Conservation (phyloP, 305 asterid genomes). For the Withania somnifera region DNA sequence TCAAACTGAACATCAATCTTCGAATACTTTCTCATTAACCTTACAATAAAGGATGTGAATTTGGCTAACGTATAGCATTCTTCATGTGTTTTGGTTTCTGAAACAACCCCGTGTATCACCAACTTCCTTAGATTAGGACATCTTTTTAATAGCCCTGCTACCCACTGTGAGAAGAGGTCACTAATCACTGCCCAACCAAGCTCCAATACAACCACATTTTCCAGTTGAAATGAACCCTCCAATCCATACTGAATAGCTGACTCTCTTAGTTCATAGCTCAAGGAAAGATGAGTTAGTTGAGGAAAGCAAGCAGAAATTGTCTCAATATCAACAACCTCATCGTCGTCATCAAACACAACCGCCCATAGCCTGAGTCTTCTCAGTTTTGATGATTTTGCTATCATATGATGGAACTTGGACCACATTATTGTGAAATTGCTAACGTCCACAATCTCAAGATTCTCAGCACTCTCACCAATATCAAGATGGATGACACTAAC, state of each 20-base stretch:
- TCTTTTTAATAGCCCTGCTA: conserved; percentile 56
- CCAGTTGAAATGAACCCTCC: conserved; percentile 61
- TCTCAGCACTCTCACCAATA: conserved; percentile 72
- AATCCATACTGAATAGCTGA: conserved; percentile 64
- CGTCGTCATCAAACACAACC: conserved; percentile 85
- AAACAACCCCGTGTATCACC: conserved; percentile 71
- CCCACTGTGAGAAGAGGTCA: conserved; percentile 65
- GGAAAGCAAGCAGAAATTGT: conserved; percentile 79
- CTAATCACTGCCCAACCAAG: conserved; percentile 85
- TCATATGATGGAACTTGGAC: conserved; percentile 84
- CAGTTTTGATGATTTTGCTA: conserved; percentile 62
- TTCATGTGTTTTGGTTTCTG: conserved; percentile 85
- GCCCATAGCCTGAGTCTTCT: conserved; percentile 78
- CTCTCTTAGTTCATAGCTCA: conserved; percentile 70
- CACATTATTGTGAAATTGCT: conserved; percentile 92
- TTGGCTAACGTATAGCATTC: conserved; percentile 67
- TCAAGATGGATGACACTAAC: conserved; percentile 94
- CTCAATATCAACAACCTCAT: conserved; percentile 81
- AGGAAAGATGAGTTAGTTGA: conserved; percentile 49
- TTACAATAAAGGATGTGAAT: conserved; percentile 57
- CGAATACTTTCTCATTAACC: conserved; percentile 59
- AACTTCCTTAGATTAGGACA: conserved; percentile 64
- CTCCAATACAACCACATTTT: conserved; percentile 65
- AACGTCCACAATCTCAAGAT: conserved; percentile 75
- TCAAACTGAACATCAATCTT: conserved; percentile 65